Evolutionary conservation across 179 eudicot species (phyloP), one percentile per base, ranked within the genome.

Genomic region (Beta lomatogona): DNA sequence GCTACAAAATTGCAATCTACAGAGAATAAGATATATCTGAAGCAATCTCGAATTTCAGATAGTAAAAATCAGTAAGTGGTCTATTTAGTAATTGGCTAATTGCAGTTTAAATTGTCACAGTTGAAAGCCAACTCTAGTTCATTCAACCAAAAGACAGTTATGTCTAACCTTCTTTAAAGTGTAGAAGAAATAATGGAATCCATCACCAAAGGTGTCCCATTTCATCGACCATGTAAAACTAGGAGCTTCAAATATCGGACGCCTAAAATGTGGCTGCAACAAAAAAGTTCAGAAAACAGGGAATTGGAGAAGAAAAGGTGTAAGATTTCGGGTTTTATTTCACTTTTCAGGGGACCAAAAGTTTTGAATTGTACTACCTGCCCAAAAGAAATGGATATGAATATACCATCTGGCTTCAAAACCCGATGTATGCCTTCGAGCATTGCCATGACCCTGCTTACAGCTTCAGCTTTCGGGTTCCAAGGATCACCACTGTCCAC

Each of bases 401-500:
- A 95, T 79, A 90, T 79, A 71, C 99, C 99, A 82, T 95, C 77
- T 19, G 92, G 97, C 88, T 92, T 95, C 86, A 95, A 86, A 36
- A 94, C 96, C 87, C 92, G 90, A 77, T 95, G 98, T 79, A 91
- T 89, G 54, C 89, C 91, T 86, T 85, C 87, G 86, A 95, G 99
- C 99, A 94, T 94, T 73, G 88, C 78, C 93, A 87, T 90, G 22
- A 91, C 98, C 79, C 88, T 95, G 81, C 74, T 81, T 13, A 91
- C 89, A 22, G 94, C 90, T 85, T 75, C 91, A 68, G 92, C 90
- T 16, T 80, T 84, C 71, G 98, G 99, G 83, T 92, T 92, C 98
- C 99, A 95, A 15, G 99, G 99, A 82, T 95, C 99, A 80, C 99
- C 99, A 79, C 95, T 89, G 90, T 95, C 97, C 89, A 94, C 98